Percentiles rank a stretch among this genome's conserved stretches.
Evolutionary conservation across 345 rosid genomes (phyloP).

Genomic region (Erucastrum elatum): DNA sequence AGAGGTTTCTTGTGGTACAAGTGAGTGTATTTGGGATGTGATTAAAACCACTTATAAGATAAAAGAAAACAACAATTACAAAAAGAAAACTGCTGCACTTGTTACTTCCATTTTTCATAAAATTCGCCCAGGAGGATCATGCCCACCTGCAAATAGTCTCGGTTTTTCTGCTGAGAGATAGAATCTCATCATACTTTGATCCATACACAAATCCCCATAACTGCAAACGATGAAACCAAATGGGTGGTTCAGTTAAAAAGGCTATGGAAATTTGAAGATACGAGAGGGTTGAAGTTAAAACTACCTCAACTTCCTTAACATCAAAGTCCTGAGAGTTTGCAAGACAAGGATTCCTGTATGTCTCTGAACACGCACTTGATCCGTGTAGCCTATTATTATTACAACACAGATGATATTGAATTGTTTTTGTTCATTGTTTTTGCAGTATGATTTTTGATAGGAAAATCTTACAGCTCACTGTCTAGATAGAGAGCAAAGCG

Average conservation of each 20-base stretch:
- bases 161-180: conserved; percentile 61
- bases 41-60: conserved; percentile 4
- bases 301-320: conserved; percentile 77
- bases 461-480: conserved; percentile 70
- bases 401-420: not conserved
- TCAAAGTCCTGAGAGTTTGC: conserved; percentile 78
- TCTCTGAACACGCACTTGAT: conserved; percentile 89
- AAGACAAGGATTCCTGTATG: conserved; percentile 91
- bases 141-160: conserved; percentile 79
- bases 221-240: conserved; percentile 40
- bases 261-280: too few species aligned
- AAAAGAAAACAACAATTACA: not conserved
- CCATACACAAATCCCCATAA: conserved; percentile 91
- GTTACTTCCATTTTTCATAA: not conserved
- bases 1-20: too few species aligned
- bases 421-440: not conserved
- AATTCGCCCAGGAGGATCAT: conserved; percentile 9
- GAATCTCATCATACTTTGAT: conserved; percentile 82
- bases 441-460: not conserved
- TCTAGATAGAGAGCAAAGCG: conserved; percentile 92
- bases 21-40: too few species aligned
- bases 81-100: not conserved
- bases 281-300: too few species aligned
- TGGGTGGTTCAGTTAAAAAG: not conserved
- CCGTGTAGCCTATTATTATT: conserved; percentile 60